A percentile compares a stretch with the other conserved stretches of the same genome.
Evolutionary conservation across 2,329 filamentous ascomycete genomes (phyloP).

Genomic region (Didymella exigua): DNA sequence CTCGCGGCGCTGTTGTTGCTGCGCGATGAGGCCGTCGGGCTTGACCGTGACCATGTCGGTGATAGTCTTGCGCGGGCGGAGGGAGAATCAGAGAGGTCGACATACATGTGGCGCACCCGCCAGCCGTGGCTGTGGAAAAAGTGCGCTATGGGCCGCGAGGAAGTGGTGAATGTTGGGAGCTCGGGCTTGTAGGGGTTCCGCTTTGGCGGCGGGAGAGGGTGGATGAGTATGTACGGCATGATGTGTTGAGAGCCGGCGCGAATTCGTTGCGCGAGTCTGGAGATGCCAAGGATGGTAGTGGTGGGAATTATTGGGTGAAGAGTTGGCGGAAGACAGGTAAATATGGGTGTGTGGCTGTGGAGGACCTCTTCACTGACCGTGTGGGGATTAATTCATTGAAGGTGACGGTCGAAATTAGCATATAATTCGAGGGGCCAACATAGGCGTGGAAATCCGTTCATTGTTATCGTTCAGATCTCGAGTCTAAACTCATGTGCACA

Average conservation of each 20-base stretch:
- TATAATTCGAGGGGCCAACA: too few species aligned
- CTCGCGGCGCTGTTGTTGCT: not conserved
- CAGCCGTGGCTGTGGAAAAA: slow-evolving; percentile 6
- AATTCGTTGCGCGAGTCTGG: not conserved
- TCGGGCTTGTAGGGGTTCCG: not conserved
- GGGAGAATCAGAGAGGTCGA: not conserved
- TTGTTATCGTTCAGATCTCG: not conserved
- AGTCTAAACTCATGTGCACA: not conserved
- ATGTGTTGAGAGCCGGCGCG: not conserved
- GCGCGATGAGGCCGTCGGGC: not conserved
- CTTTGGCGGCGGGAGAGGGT: not conserved
- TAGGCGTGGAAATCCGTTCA: not conserved
- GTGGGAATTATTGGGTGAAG: not conserved
- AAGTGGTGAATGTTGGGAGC: not conserved
- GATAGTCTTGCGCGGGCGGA: not conserved
- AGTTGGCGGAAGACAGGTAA: not conserved
- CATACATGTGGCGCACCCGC: not conserved
- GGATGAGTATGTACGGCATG: slow-evolving; percentile 5
- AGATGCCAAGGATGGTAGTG: not conserved
- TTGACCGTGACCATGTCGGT: not conserved
- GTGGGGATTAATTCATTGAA: not conserved
- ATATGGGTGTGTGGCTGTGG: not conserved
- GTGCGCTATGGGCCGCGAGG: not conserved
- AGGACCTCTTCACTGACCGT: not conserved
- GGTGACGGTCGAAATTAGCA: not conserved